Conservation (phyloP, 75 land plant genomes). For the Pinus taeda region DNA sequence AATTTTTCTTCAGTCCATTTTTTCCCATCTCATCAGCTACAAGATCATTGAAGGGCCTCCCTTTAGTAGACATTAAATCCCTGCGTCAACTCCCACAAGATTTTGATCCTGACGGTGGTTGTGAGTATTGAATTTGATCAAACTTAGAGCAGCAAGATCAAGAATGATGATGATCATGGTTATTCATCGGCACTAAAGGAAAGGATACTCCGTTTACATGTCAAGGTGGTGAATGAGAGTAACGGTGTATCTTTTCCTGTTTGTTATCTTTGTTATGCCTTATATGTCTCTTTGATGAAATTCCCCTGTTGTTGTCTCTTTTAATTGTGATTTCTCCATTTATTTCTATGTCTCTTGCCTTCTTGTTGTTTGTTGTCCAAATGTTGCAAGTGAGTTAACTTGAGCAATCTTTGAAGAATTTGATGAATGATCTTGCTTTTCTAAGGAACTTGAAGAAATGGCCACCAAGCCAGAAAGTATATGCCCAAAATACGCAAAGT, state of each 20-base stretch:
- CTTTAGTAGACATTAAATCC: background rate
- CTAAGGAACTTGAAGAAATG: constrained; percentile 2
- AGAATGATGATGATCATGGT: constrained; percentile 1
- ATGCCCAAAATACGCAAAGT: background rate
- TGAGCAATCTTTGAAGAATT: constrained; percentile 12
- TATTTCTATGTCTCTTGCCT: background rate
- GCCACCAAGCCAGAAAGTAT: background rate
- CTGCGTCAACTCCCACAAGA: background rate
- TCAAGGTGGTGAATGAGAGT: constrained; percentile 6
- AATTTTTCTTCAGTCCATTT: constrained; percentile 10
- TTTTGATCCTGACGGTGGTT: background rate
- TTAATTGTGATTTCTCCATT: constrained; percentile 1
- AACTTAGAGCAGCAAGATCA: background rate
- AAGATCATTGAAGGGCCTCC: background rate
- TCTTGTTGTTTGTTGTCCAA: background rate
- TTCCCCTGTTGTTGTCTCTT: constrained; percentile 6
- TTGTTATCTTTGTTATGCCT: background rate
- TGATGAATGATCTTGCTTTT: constrained; percentile 7
- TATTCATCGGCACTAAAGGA: background rate
- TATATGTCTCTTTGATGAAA: constrained; percentile 2
- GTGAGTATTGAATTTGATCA: constrained; percentile 6
- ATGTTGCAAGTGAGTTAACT: background rate
- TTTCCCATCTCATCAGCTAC: constrained; percentile 7
- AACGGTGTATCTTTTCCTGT: constrained; percentile 4
- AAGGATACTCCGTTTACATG: background rate